A percentile compares a stretch with the other conserved stretches of the same genome.
Conservation (phyloP, 441 rosid genomes). For the Eruca vesicaria region DNA sequence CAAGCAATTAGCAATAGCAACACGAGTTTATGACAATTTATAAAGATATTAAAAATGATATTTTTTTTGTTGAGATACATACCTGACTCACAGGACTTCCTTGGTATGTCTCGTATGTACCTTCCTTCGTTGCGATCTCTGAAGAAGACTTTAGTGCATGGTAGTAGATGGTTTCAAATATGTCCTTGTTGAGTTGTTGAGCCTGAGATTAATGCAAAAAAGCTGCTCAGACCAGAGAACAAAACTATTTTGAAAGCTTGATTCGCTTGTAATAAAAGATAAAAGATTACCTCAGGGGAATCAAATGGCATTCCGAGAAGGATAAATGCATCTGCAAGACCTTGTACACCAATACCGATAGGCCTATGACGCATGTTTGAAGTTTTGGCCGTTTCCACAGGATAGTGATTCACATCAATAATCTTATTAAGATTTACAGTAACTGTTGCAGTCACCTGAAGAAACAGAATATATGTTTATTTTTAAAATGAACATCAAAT, state of each 20-base stretch:
- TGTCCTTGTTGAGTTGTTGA: constrained; percentile 77
- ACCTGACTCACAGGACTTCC: constrained; percentile 96
- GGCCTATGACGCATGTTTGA: constrained; percentile 85
- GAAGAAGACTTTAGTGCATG: constrained; percentile 73
- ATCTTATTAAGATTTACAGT: constrained; percentile 82
- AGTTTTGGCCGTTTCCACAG: constrained; percentile 79
- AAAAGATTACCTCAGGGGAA: constrained; percentile 63
- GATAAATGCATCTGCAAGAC: constrained; percentile 89
- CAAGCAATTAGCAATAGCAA: constrained; percentile 1
- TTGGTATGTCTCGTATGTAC: constrained; percentile 68
- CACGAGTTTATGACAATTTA: not conserved
- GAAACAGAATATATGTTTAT: not conserved
- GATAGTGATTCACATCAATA: constrained; percentile 84
- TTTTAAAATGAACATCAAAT: not conserved
- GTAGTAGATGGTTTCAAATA: constrained; percentile 85
- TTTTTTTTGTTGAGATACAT: not conserved
- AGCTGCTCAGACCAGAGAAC: constrained; percentile 11
- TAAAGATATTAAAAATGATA: not conserved
- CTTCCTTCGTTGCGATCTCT: constrained; percentile 62
- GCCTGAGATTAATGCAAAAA: constrained; percentile 52
- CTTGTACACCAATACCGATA: constrained; percentile 90
- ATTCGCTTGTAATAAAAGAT: not conserved
- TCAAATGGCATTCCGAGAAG: constrained; percentile 92
- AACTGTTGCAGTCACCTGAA: constrained; percentile 70
- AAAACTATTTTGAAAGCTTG: not conserved